Evolutionary conservation across 2,329 filamentous ascomycete species (phyloP).

Genomic region (Sphaerulina musiva): DNA sequence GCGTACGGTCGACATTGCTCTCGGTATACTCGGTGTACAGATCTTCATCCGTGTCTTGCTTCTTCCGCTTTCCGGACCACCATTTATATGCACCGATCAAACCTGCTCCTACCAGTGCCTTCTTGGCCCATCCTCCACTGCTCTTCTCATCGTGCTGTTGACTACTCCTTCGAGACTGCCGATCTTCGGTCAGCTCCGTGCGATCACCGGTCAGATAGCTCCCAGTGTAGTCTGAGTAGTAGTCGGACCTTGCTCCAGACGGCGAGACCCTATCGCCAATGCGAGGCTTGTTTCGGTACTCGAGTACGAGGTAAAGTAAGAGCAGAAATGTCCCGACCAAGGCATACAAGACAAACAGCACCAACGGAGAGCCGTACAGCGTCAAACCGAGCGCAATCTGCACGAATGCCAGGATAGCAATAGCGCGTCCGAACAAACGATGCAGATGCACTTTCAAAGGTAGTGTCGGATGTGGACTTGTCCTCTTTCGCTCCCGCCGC

Average conservation of each 20-base stretch:
- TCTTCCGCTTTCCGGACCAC: conserved; percentile 41
- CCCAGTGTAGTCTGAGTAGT: conserved; percentile 27
- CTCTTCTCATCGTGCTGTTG: conserved; percentile 6
- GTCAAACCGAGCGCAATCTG: conserved; percentile 87
- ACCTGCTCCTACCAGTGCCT: conserved; percentile 48
- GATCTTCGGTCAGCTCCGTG: conserved; percentile 49
- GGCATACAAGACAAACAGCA: conserved; percentile 78
- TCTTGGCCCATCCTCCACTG: conserved; percentile 37
- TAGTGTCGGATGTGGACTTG: conserved; percentile 45
- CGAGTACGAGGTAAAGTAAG: conserved; percentile 70
- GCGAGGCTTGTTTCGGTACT: conserved; percentile 45
- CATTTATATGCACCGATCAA: conserved; percentile 54
- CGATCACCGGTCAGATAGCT: conserved; percentile 44
- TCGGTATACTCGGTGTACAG: conserved; percentile 10
- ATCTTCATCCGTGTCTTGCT: conserved; percentile 23
- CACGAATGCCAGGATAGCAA: conserved; percentile 73
- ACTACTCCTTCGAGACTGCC: conserved; percentile 17
- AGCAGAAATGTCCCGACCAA: conserved; percentile 69
- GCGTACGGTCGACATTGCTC: conserved; percentile 7
- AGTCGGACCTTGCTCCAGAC: conserved; percentile 21
- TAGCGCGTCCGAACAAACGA: conserved; percentile 74
- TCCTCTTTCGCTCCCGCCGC: conserved; percentile 45
- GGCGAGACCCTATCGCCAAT: conserved; percentile 33
- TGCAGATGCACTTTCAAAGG: conserved; percentile 59
- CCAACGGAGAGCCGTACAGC: conserved; percentile 82